Conservation (phyloP, 768 basidiomycete genomes). For the Serendipita indica region DNA sequence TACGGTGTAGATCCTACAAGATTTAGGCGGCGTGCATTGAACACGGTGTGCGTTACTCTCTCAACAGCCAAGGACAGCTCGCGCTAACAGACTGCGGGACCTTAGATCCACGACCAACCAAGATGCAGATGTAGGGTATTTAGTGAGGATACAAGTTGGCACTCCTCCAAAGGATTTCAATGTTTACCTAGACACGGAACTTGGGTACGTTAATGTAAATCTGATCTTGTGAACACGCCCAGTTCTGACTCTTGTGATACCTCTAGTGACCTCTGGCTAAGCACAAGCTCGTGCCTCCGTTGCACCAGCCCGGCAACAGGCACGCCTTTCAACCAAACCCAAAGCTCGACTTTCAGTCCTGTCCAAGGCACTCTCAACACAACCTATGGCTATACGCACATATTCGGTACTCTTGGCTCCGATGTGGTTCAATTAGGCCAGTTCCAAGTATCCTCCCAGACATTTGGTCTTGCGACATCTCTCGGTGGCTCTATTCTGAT, state of each 20-base stretch:
- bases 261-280: constrained; percentile 1
- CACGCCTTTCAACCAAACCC: background rate
- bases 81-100: background rate
- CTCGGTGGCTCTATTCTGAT: constrained; percentile 10
- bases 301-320: background rate
- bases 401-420: constrained; percentile 35
- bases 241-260: background rate
- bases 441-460: constrained; percentile 41
- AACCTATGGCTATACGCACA: constrained; percentile 55
- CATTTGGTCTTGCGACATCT: constrained; percentile 21
- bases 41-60: background rate
- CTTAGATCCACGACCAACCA: background rate
- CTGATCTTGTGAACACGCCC: no score
- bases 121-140: background rate
- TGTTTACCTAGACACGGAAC: no score
- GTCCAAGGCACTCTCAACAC: constrained; percentile 21
- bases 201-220: no score
- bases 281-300: background rate
- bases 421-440: constrained; percentile 56
- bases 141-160: background rate
- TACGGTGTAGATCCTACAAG: background rate
- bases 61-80: background rate
- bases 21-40: background rate
- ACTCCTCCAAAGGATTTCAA: background rate
- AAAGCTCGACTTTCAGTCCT: background rate